Base-by-base conservation (phyloP, 768 basidiomycete genomes). In the Pleurotus platypus region DNA sequence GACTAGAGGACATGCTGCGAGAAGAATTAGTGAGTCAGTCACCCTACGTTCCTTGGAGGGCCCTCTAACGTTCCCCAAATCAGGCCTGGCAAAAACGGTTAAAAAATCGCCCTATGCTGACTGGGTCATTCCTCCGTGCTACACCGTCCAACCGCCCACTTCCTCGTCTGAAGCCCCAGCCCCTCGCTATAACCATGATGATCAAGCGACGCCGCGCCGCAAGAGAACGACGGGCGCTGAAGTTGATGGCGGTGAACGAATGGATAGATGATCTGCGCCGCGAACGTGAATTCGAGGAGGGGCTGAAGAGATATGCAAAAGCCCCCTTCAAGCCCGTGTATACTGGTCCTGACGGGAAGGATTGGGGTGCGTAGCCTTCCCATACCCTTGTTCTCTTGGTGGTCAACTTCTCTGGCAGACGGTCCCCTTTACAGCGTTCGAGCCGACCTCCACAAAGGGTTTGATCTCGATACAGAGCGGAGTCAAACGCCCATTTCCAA, bases 131-230 rank as follows among this genome's bases (percentile, higher is more conserved):
- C 66, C 66, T 92, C n/a, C 83, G 82, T 9, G 80, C 92, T 0
- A 77, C 86, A 0, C 51, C 81, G 6, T 82, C 71, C 69, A 83
- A 92, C 66, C 76, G 72, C 0, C 90, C 92, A 1, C 78, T 97
- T 12, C 92, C 92, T 0, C 83, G 90, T 0, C 73, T 97, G 62
- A 83, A 79, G 40, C 92, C 90, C 0, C 92, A 96, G 60, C 94
- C 95, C 0, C 62, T 71, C 4, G 75, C 79, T n/a, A 80, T 94
- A 46, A 77, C 81, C 1, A 79, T 81, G 67, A 91, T 94, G 75
- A 90, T 95, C 35, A 66, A 72, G 7, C 72, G 73, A 24, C 74
- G 83, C 2, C 68, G 69, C 37, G 55, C 59, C 18, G 70, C 72
- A 2, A 64, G 75, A n/a, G 67, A 75, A 5, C 69, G 72, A 37